Percentiles rank a stretch among this genome's conserved stretches.
These are phyloP conservation scores for Sclerotinia nivalis DNA, from an alignment of 2,329 filamentous ascomycete genomes.

Conservation along the genomic window DNA sequence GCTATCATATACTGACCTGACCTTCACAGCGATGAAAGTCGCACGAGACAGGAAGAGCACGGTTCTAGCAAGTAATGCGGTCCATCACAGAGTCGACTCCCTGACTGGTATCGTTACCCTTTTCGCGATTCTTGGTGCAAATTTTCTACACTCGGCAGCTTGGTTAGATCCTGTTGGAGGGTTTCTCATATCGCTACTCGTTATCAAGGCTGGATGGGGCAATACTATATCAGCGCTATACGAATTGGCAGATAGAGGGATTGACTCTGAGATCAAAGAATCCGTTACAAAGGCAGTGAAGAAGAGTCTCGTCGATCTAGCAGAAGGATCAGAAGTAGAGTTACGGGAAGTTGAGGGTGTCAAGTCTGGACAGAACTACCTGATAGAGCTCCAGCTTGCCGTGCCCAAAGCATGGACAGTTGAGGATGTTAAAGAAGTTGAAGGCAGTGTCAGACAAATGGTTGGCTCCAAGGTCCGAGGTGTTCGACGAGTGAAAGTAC, in stretches of 20 bases:
- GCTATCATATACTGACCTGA: constrained; percentile 31
- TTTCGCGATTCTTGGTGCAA: constrained; percentile 83
- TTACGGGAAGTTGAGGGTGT: constrained; percentile 81
- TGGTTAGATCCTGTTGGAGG: constrained; percentile 96
- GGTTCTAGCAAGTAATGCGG: constrained; percentile 90
- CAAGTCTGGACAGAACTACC: constrained; percentile 95
- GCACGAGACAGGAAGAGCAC: constrained; percentile 92
- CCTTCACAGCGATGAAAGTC: constrained; percentile 79
- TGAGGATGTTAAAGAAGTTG: constrained; percentile 66
- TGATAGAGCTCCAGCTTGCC: constrained; percentile 84
- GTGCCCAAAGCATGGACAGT: constrained; percentile 78
- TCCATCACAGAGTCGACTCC: constrained; percentile 95
- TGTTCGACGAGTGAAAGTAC: constrained; percentile 77
- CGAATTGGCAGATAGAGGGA: constrained; percentile 86
- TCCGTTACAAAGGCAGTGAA: constrained; percentile 67
- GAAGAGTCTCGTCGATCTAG: constrained; percentile 57
- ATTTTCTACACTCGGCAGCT: constrained; percentile 78
- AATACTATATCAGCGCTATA: constrained; percentile 82
- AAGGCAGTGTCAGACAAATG: constrained; percentile 69
- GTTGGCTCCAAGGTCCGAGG: constrained; percentile 79
- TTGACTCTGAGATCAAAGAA: constrained; percentile 79
- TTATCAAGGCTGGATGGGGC: constrained; percentile 83
- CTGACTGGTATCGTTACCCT: constrained; percentile 93
- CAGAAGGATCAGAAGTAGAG: constrained; percentile 60
- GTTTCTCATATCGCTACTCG: constrained; percentile 87